Percentiles rank a stretch among this genome's conserved stretches.
Conservation (phyloP, 2,329 filamentous ascomycete genomes). For the Tolypocladium cylindrosporum region DNA sequence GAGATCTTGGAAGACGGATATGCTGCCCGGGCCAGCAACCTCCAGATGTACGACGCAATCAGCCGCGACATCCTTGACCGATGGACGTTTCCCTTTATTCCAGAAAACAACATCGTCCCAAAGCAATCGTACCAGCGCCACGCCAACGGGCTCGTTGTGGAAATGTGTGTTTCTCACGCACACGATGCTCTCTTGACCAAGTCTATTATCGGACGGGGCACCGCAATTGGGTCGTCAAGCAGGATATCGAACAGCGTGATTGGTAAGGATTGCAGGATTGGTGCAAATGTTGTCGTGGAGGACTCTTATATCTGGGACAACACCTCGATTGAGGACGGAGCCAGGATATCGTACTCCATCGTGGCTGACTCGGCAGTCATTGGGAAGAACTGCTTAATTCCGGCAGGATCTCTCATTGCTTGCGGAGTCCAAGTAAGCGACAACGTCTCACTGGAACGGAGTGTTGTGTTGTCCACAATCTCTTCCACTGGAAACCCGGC, state of each 20-base stretch:
- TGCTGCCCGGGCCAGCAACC: conserved; percentile 72
- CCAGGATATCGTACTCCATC: conserved; percentile 61
- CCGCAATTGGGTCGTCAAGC: conserved; percentile 63
- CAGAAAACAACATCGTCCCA: conserved; percentile 75
- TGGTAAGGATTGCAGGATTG: conserved; percentile 77
- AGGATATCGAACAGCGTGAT: conserved; percentile 68
- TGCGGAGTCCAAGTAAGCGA: conserved; percentile 66
- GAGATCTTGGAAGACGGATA: conserved; percentile 79
- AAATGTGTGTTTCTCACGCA: conserved; percentile 66
- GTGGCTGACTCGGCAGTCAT: conserved; percentile 64
- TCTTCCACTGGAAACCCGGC: conserved; percentile 25
- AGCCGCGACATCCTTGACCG: conserved; percentile 76
- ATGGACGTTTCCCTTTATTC: conserved; percentile 83
- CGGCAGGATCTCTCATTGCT: conserved; percentile 67
- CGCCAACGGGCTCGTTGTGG: conserved; percentile 64
- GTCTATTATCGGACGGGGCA: conserved; percentile 68
- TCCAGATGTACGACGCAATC: conserved; percentile 84
- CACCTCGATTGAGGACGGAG: conserved; percentile 64
- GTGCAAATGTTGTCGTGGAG: conserved; percentile 69
- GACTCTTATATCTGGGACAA: conserved; percentile 86
- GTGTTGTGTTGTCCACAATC: conserved; percentile 23
- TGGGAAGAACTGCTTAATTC: conserved; percentile 60
- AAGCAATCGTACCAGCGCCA: conserved; percentile 67
- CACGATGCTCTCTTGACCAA: conserved; percentile 60
- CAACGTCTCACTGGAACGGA: conserved; percentile 34